Base-by-base conservation (phyloP, 345 rosid genomes). In the Gossypium anomalum region DNA sequence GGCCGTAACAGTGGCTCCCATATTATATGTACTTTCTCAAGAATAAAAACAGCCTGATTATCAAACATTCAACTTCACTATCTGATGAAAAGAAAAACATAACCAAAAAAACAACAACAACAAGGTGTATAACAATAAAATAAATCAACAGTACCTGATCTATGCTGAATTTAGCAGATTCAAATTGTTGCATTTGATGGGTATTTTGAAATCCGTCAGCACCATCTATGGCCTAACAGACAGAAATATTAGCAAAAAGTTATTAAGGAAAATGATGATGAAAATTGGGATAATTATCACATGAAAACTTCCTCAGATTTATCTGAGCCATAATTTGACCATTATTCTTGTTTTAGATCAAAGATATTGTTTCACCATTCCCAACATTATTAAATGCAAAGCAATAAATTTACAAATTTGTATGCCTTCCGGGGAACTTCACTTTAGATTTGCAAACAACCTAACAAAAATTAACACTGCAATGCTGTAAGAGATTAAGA, bases 131-230 rank as follows among this genome's bases (percentile, higher is more conserved):
- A 71, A 44, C 65, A 27, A 58, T 9, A 80, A 51, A 77, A 75
- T 66, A 72, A 41, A 71, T 13, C 51, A 69, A 77, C 22, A 17
- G 38, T 81, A 92, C 99, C 93, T 95, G 97, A 71, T 95, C 97
- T 56, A 91, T 82, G 77, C 98, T 90, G 77, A 88, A 91, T 70
- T 91, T 90, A 23, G 98, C 93, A 78, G 98, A 89, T 81, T 95
- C 97, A 67, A 80, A 95, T 78, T 88, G 97, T 69, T 90, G 88
- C 77, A 82, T 78, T 73, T 85, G 89, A 85, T 93, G 97, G 70
- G 97, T 91, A 79, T 95, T 92, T 82, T 95, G 98, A 83, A 93
- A 95, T 56, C 98, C 94, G 81, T 89, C 88, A 65, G 99, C 94
- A 63, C 97, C 88, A 77, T 89, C 98, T 74, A 93, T 79, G 67